phyloP scores from a whole-genome alignment of 2,329 filamentous ascomycete genomes.

The Rutstroemia sp. region DNA sequence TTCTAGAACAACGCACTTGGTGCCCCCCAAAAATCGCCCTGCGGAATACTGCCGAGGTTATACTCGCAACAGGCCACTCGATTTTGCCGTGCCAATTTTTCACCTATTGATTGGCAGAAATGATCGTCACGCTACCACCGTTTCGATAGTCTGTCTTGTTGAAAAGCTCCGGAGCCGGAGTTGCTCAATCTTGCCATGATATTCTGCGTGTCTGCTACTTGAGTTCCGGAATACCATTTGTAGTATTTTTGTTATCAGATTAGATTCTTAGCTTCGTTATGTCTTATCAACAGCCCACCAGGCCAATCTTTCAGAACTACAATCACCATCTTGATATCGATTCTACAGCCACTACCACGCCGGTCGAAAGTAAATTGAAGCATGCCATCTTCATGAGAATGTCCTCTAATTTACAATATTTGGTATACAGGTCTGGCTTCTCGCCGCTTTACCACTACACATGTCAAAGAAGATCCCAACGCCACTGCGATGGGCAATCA shows the following conservation, averaged over 20 bases:
- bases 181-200: too few relatives aligned
- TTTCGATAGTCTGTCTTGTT: background rate
- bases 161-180: background rate
- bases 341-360: background rate
- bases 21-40: background rate
- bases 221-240: too few relatives aligned
- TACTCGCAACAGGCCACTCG: background rate
- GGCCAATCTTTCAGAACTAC: too few relatives aligned
- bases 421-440: background rate
- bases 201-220: too few relatives aligned
- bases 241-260: too few relatives aligned
- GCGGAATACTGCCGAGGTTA: background rate
- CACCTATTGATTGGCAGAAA: background rate
- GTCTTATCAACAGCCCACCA: too few relatives aligned
- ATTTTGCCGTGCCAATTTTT: too few relatives aligned
- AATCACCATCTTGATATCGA: background rate
- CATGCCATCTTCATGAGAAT: background rate
- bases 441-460: background rate
- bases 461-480: slow-evolving; percentile 14
- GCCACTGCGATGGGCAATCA: slow-evolving; percentile 22
- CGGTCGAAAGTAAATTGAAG: background rate
- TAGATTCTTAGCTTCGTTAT: too few relatives aligned
- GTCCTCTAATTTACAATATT: background rate
- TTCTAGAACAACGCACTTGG: too few relatives aligned
- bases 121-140: too few relatives aligned